Base-by-base conservation (phyloP, 495 filamentous ascomycete species). In the Neurospora intermedia region DNA sequence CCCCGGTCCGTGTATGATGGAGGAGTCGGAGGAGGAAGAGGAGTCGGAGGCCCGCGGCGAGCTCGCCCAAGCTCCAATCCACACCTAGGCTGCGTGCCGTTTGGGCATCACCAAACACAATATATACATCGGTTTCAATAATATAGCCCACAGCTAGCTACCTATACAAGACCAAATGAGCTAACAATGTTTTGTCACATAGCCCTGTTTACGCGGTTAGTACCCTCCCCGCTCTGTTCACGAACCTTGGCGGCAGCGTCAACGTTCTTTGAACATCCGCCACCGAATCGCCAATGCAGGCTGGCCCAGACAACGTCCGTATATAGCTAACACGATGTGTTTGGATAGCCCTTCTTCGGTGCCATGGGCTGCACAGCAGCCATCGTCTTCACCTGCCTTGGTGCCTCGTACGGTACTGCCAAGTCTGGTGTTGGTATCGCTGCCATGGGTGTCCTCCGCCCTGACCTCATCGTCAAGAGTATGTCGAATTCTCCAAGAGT, bases 391-490 rank as follows among this genome's bases (percentile, higher is more conserved):
- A 98, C 95, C 82, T 99, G 95, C 88, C 93, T 99, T 78, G 95
- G 95, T 79, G 95, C 95, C 78, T 94, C 95, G 79, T 99, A 99
- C 86, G 95, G 96, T 82, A 99, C 96, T 77, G 96, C 96, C 78
- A 99, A 99, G 90, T 94, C 96, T 77, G 96, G 96, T 85, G 96
- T 99, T 80, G 96, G 96, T 87, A 97, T 99, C 80, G 93, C 93
- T 80, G 91, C 93, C 77, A 98, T 98, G 93, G 96, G 93, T 90
- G 96, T 99, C 79, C 87, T 99, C 78, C 88, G 96, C 81, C 96
- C 96, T 80, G 96, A 99, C 83, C 86, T 99, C 85, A 98, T 98
- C 84, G 96, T 99, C 80, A 98, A 97, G 91, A 99, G 96, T 98
- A 91, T 43, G 80, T 80, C 43, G 13, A 35, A 27, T 43, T 16